phyloP scores from a whole-genome alignment of 2,329 filamentous ascomycete species.

The Myriosclerotinia curreyana region DNA sequence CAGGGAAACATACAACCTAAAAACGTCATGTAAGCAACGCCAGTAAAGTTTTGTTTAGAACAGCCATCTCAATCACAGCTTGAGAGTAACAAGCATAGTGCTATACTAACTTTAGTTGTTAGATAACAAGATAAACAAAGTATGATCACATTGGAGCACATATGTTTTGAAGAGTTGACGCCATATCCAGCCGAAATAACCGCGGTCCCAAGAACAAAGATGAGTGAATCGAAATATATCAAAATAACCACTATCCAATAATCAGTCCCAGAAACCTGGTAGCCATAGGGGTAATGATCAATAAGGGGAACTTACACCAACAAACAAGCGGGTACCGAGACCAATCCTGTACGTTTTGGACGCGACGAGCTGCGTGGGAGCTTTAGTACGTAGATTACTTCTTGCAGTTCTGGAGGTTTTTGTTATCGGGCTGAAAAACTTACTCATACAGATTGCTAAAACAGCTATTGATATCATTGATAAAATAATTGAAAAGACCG shows the following conservation, averaged over 20 bases:
- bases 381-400: neutral
- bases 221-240: constrained; percentile 58
- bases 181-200: constrained; percentile 57
- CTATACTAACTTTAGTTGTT: constrained; percentile 53
- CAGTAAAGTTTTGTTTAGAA: neutral
- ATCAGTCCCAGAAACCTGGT: neutral
- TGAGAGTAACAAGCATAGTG: neutral
- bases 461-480: constrained; percentile 29
- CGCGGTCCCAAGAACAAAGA: constrained; percentile 57
- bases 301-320: constrained; percentile 30
- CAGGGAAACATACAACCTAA: constrained; percentile 1
- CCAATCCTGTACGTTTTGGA: constrained; percentile 34
- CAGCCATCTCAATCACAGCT: neutral
- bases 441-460: constrained; percentile 34
- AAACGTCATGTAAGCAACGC: neutral
- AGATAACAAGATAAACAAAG: constrained; percentile 61
- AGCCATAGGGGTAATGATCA: neutral
- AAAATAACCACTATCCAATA: constrained; percentile 52
- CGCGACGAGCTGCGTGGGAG: constrained; percentile 29
- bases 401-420: neutral
- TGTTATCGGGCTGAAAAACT: neutral
- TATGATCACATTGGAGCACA: constrained; percentile 58
- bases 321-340: constrained; percentile 32
- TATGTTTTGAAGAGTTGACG: constrained; percentile 48
- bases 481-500: constrained; percentile 27